Conservation (phyloP, 371 early-diverging fungal genomes). For the Mortierella polycephala region DNA sequence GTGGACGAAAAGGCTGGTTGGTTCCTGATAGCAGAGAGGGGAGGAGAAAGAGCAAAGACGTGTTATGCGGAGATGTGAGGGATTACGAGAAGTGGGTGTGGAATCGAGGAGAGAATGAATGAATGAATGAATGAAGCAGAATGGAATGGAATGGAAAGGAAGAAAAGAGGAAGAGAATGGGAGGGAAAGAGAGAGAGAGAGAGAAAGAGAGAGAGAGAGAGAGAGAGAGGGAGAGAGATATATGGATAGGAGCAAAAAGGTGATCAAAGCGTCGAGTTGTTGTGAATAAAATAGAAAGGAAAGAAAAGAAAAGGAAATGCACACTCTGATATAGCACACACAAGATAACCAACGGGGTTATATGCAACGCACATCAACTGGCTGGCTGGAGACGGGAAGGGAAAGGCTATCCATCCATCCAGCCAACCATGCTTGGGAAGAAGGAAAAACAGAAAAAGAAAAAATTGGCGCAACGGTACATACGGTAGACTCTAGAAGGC, state of each 20-base stretch:
- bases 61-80: not conserved
- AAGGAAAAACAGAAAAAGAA: too few species aligned
- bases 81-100: not conserved
- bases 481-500: too few species aligned
- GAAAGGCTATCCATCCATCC: too few species aligned
- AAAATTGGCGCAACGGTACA: too few species aligned
- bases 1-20: too few species aligned
- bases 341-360: too few species aligned
- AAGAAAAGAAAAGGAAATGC: too few species aligned
- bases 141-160: not conserved
- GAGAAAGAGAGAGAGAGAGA: not conserved
- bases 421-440: too few species aligned
- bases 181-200: not conserved
- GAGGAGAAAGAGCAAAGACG: not conserved
- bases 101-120: not conserved
- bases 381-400: too few species aligned
- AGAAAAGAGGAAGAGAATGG: not conserved
- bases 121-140: not conserved
- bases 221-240: not conserved
- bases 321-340: too few species aligned
- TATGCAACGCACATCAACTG: too few species aligned
- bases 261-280: not conserved
- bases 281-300: not conserved
- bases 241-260: not conserved
- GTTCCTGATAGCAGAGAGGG: not conserved